Base-by-base conservation (phyloP, 768 basidiomycete genomes). In the Dioszegia crocea region DNA sequence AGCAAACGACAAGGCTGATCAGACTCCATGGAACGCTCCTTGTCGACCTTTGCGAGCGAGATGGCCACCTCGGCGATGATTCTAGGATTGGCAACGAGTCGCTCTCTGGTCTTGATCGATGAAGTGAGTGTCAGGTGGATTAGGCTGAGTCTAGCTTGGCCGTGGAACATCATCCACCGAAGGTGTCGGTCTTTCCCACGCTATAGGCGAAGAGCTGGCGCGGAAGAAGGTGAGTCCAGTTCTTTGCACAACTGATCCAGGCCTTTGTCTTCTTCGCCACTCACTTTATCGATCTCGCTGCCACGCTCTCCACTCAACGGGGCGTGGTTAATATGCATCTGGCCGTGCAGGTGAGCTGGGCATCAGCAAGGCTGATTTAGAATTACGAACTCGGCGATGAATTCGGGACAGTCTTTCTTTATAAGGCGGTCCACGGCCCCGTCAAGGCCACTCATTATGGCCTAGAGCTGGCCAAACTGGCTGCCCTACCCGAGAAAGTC, bases 1-100 rank as follows among this genome's bases (percentile, higher is more conserved):
- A 16, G 3, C 8, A n/a, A 26, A 12, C 10, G 31, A 24, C 38
- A 14, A 16, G 16, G 44, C 56, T 56, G 29, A 43, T n/a, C 36
- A 76, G 92, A 97, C 68, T 87, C 91, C 65, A 82, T 92, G 71
- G 91, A 94, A 76, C 87, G 85, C 70, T 88, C 83, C 43, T 76
- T 98, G 24, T 96, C 92, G 64, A 97, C 96, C 0, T 99, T 99
- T 77, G 91, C 91, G 1, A 86, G 84, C 63, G 94, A 99, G 78
- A 97, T 99, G 90, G 84, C 87, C 1, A 85, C 88, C 2, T 86
- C 86, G 24, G 88, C 91, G 0, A 91, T 92, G 88, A 91, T 97
- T 54, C 79, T 94, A 45, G 88, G 89, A 0, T 80, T 94, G 14
- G 68, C 73, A n/a, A 71, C 88, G 6, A 83, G 86, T 1, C 76